Conservation (phyloP, 306 rosid genomes). For the Inga laurina region DNA sequence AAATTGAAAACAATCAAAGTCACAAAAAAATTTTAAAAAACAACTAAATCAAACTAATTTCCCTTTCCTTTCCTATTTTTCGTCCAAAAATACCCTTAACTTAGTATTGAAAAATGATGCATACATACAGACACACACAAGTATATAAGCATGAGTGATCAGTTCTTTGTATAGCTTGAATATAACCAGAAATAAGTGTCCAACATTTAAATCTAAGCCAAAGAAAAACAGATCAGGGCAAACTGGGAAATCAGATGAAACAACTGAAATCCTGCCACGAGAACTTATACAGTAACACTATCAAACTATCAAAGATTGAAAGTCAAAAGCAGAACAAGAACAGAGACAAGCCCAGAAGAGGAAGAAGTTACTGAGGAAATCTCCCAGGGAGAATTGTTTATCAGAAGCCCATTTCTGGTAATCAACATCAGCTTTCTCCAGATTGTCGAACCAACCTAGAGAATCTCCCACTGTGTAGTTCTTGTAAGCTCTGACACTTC, state of each 20-base stretch:
- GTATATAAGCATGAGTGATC: too few relatives aligned
- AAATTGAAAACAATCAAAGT: too few relatives aligned
- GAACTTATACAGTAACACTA: too few relatives aligned
- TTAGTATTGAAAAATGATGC: too few relatives aligned
- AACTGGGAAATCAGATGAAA: background rate
- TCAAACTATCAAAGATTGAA: background rate
- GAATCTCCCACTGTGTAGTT: constrained; percentile 95
- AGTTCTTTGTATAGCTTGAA: background rate
- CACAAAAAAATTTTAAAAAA: too few relatives aligned
- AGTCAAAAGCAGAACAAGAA: background rate
- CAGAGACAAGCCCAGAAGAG: background rate
- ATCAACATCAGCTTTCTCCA: constrained; percentile 50
- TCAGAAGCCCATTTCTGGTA: constrained; percentile 75
- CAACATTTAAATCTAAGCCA: background rate
- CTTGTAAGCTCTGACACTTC: constrained; percentile 65
- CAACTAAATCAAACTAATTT: too few relatives aligned
- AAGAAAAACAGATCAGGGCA: background rate
- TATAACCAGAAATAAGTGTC: background rate
- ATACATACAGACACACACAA: too few relatives aligned
- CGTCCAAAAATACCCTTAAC: too few relatives aligned
- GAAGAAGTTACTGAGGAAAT: constrained; percentile 72
- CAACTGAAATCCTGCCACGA: too few relatives aligned
- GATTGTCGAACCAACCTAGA: constrained; percentile 79
- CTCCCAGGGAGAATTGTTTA: constrained; percentile 77
- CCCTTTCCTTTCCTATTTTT: too few relatives aligned